These are phyloP conservation scores for Botrytis byssoidea DNA, from an alignment of 2,329 filamentous ascomycete genomes.

Conservation along the genomic window DNA sequence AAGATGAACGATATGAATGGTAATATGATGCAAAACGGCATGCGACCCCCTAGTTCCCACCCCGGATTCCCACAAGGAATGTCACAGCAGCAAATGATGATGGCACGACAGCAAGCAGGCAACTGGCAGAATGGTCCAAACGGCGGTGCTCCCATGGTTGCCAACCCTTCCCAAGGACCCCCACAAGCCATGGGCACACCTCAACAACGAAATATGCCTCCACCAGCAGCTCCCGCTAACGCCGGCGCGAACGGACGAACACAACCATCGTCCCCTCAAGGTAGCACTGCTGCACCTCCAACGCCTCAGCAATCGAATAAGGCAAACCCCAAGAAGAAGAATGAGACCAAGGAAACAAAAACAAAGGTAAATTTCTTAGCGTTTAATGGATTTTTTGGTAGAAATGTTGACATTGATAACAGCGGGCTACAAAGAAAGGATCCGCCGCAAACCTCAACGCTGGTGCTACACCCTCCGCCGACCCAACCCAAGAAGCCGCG, in stretches of 20 bases:
- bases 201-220: slow-evolving; percentile 70
- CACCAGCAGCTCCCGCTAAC: slow-evolving; percentile 57
- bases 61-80: slow-evolving; percentile 55
- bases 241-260: slow-evolving; percentile 54
- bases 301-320: slow-evolving; percentile 75
- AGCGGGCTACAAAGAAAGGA: slow-evolving; percentile 55
- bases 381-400: slow-evolving; percentile 38
- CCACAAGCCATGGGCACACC: slow-evolving; percentile 55
- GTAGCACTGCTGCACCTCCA: slow-evolving; percentile 66
- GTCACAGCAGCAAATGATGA: slow-evolving; percentile 56
- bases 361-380: slow-evolving; percentile 57
- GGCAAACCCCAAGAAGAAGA: slow-evolving; percentile 77
- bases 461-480: slow-evolving; percentile 57
- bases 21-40: slow-evolving; percentile 63
- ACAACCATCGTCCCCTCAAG: slow-evolving; percentile 61
- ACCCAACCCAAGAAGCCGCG: slow-evolving; percentile 56
- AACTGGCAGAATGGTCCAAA: slow-evolving; percentile 39
- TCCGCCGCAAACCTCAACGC: slow-evolving; percentile 54
- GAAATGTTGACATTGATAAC: slow-evolving; percentile 40
- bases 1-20: slow-evolving; percentile 52
- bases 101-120: slow-evolving; percentile 45
- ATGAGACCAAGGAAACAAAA: slow-evolving; percentile 77
- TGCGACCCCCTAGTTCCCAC: slow-evolving; percentile 69
- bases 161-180: slow-evolving; percentile 44
- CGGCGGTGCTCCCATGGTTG: slow-evolving; percentile 46